Evolutionary conservation across 352 stramenopile genomes (phyloP).

Genomic region (Achlya hypogyna): DNA sequence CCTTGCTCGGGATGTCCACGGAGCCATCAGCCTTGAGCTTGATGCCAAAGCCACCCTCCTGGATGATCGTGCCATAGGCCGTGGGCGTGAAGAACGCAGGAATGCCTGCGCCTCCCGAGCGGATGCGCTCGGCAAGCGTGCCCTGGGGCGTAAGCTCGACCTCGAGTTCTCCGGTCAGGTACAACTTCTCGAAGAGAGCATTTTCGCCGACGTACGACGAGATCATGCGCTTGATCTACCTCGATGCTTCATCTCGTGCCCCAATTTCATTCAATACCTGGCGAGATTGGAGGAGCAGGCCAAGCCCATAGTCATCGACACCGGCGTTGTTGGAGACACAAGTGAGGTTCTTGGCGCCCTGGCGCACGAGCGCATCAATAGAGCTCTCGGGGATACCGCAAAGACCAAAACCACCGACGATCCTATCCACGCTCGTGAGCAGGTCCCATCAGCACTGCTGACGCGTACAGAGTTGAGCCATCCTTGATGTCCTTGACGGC

Average conservation of each 20-base stretch:
- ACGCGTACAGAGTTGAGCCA: too few relatives aligned
- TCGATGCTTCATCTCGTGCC: too few relatives aligned
- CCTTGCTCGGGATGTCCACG: slow-evolving; percentile 51
- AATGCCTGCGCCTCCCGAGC: slow-evolving; percentile 89
- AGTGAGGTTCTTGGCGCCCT: slow-evolving; percentile 78
- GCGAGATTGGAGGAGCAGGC: slow-evolving; percentile 86
- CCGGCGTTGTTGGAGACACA: slow-evolving; percentile 91
- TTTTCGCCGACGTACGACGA: slow-evolving; percentile 96
- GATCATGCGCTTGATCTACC: slow-evolving; percentile 94
- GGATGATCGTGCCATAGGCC: slow-evolving; percentile 87
- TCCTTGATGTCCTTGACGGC: slow-evolving; percentile 63
- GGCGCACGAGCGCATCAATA: slow-evolving; percentile 66
- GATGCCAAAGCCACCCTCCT: slow-evolving; percentile 75
- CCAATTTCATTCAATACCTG: too few relatives aligned
- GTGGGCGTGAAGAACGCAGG: slow-evolving; percentile 96
- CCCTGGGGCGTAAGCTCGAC: slow-evolving; percentile 97
- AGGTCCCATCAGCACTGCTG: too few relatives aligned
- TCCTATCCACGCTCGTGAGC: slow-evolving; percentile 24
- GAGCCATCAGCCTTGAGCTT: slow-evolving; percentile 62
- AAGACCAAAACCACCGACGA: slow-evolving; percentile 86
- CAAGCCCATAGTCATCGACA: slow-evolving; percentile 91
- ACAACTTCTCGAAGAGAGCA: slow-evolving; percentile 89
- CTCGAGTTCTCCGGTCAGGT: slow-evolving; percentile 87
- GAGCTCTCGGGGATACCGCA: slow-evolving; percentile 89
- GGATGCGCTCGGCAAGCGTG: slow-evolving; percentile 89